Percentiles rank a stretch among this genome's conserved stretches.
Conservation (phyloP, 139 green algal genomes). For the Pycnococcus provasolii region DNA sequence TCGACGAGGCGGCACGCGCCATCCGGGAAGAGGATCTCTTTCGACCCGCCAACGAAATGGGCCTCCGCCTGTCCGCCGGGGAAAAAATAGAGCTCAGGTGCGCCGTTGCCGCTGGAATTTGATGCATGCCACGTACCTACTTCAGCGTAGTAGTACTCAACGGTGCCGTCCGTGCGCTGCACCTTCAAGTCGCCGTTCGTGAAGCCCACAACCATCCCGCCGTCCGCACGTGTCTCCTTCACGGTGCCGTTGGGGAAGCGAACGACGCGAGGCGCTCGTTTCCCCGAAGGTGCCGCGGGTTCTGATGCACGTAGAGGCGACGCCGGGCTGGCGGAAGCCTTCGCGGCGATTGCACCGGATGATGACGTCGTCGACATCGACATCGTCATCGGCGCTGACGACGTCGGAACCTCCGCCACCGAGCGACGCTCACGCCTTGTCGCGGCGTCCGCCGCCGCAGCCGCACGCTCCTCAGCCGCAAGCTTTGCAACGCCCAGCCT, state of each 20-base stretch:
- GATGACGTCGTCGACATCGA: no score
- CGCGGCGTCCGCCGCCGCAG: no score
- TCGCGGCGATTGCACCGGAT: no score
- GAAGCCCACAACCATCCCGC: conserved; percentile 49
- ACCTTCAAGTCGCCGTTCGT: conserved; percentile 76
- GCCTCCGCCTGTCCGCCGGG: conserved; percentile 45
- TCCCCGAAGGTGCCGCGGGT: no score
- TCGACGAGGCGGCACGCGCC: conserved; percentile 37
- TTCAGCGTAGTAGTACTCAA: conserved; percentile 76
- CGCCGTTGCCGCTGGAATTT: conserved; percentile 37
- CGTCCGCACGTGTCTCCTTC: conserved; percentile 37
- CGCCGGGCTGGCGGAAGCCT: no score
- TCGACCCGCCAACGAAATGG: conserved; percentile 50
- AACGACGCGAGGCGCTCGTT: conserved; percentile 21
- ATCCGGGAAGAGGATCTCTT: conserved; percentile 63
- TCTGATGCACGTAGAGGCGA: no score
- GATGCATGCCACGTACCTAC: conserved; percentile 70
- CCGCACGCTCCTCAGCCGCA: no score
- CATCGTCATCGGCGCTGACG: no score
- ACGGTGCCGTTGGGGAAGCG: conserved; percentile 57
- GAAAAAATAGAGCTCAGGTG: conserved; percentile 75
- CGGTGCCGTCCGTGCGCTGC: conserved; percentile 21
- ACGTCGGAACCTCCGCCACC: no score
- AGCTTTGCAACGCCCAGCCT: no score
- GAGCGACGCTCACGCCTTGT: no score